These are phyloP conservation scores for Podospora tetraspora DNA, from an alignment of 495 filamentous ascomycete species.

Conservation along the genomic window DNA sequence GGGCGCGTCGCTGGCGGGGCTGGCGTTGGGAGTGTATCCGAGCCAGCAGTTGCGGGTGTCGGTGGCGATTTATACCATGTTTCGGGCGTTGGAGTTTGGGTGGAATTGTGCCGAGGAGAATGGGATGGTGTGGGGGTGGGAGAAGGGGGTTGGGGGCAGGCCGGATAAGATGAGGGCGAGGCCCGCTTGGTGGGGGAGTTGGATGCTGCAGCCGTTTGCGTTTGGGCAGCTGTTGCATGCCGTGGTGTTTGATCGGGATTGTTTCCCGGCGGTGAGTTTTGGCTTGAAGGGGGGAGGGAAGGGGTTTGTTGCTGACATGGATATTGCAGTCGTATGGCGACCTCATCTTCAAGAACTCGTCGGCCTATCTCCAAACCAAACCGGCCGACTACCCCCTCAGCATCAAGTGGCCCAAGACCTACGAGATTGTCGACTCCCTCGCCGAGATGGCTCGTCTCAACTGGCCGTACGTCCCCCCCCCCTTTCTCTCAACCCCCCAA, in stretches of 20 bases:
- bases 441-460: conserved; percentile 71
- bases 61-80: conserved; percentile 70
- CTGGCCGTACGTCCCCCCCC: conserved; percentile 65
- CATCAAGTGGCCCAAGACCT: conserved; percentile 67
- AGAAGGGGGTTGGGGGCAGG: conserved; percentile 27
- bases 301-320: conserved; percentile 4
- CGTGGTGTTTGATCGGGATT: conserved; percentile 87
- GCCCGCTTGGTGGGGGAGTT: conserved; percentile 92
- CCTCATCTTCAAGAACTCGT: conserved; percentile 67
- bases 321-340: conserved; percentile 58
- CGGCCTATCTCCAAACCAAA: conserved; percentile 69
- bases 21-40: conserved; percentile 75
- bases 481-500: conserved; percentile 15
- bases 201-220: conserved; percentile 90
- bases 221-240: conserved; percentile 88
- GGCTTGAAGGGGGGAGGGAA: no score
- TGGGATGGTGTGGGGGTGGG: conserved; percentile 66
- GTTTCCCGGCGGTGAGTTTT: conserved; percentile 55
- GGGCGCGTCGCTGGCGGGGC: conserved; percentile 78
- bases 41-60: conserved; percentile 71
- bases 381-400: conserved; percentile 62
- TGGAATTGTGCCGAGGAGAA: conserved; percentile 79
- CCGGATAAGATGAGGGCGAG: conserved; percentile 40
- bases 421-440: conserved; percentile 74
- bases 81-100: conserved; percentile 75